Conservation (phyloP, 768 basidiomycete species). For the Mycena polygramma region DNA sequence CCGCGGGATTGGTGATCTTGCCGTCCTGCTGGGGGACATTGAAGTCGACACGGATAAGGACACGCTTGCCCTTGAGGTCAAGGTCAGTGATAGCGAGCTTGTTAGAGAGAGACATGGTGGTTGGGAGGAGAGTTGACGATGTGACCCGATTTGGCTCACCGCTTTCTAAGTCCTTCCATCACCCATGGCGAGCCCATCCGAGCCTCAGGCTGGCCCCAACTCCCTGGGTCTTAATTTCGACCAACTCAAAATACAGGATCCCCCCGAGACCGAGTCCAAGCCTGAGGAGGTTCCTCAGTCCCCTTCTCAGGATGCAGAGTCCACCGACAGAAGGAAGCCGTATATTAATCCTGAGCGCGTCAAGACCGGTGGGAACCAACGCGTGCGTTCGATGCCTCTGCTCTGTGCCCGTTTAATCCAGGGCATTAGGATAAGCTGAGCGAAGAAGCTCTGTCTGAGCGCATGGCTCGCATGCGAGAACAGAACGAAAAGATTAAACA, state of each 20-base stretch:
- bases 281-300: slow-evolving; percentile 29
- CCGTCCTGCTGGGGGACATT: slow-evolving; percentile 92
- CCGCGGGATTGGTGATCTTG: slow-evolving; percentile 96
- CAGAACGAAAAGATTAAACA: slow-evolving; percentile 86
- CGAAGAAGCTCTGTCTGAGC: slow-evolving; percentile 75
- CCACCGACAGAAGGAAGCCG: slow-evolving; percentile 72
- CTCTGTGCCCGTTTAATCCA: slow-evolving; percentile 14
- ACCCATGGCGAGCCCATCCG: slow-evolving; percentile 53
- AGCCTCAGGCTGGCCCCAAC: slow-evolving; percentile 59
- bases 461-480: slow-evolving; percentile 77
- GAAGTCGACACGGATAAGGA: slow-evolving; percentile 96
- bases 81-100: slow-evolving; percentile 95
- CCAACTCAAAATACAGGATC: slow-evolving; percentile 55
- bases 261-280: slow-evolving; percentile 18
- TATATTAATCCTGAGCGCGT: slow-evolving; percentile 89
- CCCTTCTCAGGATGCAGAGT: slow-evolving; percentile 30
- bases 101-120: slow-evolving; percentile 90
- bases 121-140: slow-evolving; percentile 31
- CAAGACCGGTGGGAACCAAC: slow-evolving; percentile 82
- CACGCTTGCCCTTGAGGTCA: slow-evolving; percentile 87
- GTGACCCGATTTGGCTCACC: slow-evolving; percentile 35
- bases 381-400: slow-evolving; percentile 58
- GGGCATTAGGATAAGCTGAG: slow-evolving; percentile 71
- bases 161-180: slow-evolving; percentile 23
- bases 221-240: slow-evolving; percentile 81